Conservation (phyloP, 371 early-diverging fungal genomes). For the Mortierella sp. region DNA sequence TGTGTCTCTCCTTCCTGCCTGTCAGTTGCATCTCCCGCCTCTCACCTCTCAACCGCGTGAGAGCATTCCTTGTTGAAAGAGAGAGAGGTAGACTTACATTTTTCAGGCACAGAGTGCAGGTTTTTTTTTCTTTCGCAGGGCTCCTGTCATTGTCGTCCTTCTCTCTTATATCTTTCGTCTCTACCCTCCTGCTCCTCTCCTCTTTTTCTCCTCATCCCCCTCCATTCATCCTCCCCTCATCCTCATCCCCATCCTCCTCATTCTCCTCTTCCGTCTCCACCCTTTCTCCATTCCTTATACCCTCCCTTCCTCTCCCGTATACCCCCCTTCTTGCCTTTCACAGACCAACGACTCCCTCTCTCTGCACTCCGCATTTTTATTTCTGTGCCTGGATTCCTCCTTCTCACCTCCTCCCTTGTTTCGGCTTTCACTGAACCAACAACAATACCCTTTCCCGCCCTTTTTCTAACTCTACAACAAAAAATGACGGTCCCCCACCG, state of each 20-base stretch:
- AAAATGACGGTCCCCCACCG: not conserved
- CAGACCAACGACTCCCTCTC: not conserved
- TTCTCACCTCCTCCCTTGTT: not conserved
- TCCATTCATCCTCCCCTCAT: not conserved
- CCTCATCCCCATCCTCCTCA: not conserved
- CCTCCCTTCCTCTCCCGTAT: constrained; percentile 15
- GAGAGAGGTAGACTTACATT: not conserved
- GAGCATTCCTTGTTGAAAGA: not conserved
- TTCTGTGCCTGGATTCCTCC: constrained; percentile 2
- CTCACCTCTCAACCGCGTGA: not conserved
- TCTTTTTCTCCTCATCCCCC: not conserved
- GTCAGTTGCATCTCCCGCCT: not conserved
- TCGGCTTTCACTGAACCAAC: not conserved
- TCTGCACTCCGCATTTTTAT: not conserved
- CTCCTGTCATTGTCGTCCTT: not conserved
- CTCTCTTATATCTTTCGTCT: not conserved
- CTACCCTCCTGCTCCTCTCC: not conserved
- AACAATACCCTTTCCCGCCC: not conserved
- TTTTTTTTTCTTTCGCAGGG: too few relatives aligned
- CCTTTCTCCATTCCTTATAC: constrained; percentile 16
- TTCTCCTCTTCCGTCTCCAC: not conserved
- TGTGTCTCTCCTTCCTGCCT: not conserved
- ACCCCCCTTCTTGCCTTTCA: not conserved
- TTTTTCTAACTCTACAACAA: not conserved
- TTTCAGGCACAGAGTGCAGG: not conserved